These are phyloP conservation scores for Abrus pulchellus DNA, from an alignment of 306 rosid genomes.

Conservation along the genomic window DNA sequence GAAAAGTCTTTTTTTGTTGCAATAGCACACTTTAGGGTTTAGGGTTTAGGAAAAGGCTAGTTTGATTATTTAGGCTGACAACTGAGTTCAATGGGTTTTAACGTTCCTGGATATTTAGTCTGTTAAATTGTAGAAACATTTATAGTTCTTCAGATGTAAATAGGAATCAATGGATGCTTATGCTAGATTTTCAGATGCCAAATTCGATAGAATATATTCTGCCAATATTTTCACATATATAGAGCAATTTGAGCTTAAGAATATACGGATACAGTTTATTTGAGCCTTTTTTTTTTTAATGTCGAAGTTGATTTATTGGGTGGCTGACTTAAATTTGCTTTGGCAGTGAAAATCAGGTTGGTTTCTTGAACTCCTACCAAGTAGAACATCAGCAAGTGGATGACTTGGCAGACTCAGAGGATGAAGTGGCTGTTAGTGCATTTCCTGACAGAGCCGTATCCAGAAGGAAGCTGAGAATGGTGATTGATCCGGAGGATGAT, in stretches of 20 bases:
- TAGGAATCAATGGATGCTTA: background rate
- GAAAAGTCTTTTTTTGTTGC: background rate
- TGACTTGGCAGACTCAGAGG: constrained; percentile 77
- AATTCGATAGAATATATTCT: background rate
- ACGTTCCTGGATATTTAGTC: constrained; percentile 5
- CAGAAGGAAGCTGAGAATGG: constrained; percentile 86
- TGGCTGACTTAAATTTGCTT: constrained; percentile 49
- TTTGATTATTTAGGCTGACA: constrained; percentile 5
- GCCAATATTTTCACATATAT: background rate
- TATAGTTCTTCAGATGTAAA: background rate
- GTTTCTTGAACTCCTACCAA: constrained; percentile 39
- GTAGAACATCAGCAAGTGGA: constrained; percentile 52
- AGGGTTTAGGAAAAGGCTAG: too few species aligned
- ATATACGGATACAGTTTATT: constrained; percentile 20
- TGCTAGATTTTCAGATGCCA: too few species aligned
- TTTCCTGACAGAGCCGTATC: constrained; percentile 51
- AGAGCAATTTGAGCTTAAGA: constrained; percentile 25
- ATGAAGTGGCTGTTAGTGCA: constrained; percentile 58
- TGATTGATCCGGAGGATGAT: constrained; percentile 82
- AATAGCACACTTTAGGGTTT: background rate
- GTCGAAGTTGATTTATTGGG: constrained; percentile 21
- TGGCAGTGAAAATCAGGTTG: constrained; percentile 44
- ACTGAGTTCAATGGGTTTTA: background rate
- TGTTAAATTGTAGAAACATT: background rate
- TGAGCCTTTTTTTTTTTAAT: background rate